Base-by-base conservation (phyloP, 108 stramenopile genomes). In the Ochromonas danica region DNA sequence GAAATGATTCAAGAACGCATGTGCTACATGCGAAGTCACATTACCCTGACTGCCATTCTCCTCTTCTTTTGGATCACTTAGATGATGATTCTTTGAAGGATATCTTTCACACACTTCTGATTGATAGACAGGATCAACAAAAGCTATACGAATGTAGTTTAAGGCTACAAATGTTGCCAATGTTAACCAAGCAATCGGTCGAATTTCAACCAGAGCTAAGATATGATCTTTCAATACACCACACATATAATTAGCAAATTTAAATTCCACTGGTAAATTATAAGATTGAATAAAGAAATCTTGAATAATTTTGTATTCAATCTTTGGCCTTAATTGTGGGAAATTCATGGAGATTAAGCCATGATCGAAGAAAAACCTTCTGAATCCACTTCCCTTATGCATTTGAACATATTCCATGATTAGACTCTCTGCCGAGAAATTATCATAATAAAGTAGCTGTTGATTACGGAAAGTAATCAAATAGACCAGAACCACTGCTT, bases 231-330 rank as follows among this genome's bases (percentile, higher is more conserved):
- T 67, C 63, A 67, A 33, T 25, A 36, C 27, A 6, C 25, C 10
- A 25, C 63, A 35, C 63, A 67, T 67, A 36, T 67, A 67, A 67
- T 67, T 67, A 36, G 63, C 63, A 36, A 67, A 67, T 36, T 67
- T 67, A 25, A 67, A 67, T 67, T 67, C 63, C 10, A 6, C 10
- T 6, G 63, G 63, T 36, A 67, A 33, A 67, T 67, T 67, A 36
- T 67, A 67, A 10, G 6, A 31, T 6, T 33, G 63, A 67, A 67
- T 67, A 25, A 67, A 67, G 31, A 67, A 67, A 3, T 67, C 63
- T 67, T 67, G 63, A 3, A 67, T 3, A 6, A 67, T 67, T 67
- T 67, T 67, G 31, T 67, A 67, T 36, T 67, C 63, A 10, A 67
- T 67, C 10, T 36, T 28, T 67, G 3, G 14, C 10, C 63, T 3